phyloP scores from a whole-genome alignment of 148 eudicot species.

The Agrostemma githago region DNA sequence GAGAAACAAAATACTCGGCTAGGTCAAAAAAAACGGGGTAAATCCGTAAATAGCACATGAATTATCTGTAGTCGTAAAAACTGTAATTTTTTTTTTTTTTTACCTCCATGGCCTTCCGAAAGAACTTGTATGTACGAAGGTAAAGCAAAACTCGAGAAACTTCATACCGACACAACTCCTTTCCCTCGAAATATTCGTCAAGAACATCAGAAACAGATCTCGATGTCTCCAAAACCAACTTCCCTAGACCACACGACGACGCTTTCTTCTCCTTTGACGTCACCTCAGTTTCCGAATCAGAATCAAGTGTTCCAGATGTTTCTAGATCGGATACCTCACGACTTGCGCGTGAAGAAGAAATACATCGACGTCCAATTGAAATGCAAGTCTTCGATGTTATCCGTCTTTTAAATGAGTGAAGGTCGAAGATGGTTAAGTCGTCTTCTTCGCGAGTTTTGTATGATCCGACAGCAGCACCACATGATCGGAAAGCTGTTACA shows the following conservation, averaged over 20 bases:
- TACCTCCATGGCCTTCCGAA: conserved; percentile 63
- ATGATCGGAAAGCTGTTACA: conserved; percentile 30
- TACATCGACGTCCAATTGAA: conserved; percentile 22
- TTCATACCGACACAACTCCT: conserved; percentile 32
- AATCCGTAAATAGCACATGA: conserved; percentile 1
- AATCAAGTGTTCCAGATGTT: conserved; percentile 21
- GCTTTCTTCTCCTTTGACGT: conserved; percentile 3
- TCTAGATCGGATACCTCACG: conserved; percentile 67
- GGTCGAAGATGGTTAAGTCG: conserved; percentile 23
- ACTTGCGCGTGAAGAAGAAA: conserved; percentile 54
- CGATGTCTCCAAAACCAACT: conserved; percentile 35
- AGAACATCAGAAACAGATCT: conserved; percentile 35
- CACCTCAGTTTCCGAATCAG: conserved; percentile 42
- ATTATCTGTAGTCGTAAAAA: neutral
- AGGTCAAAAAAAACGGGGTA: neutral
- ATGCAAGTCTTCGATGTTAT: conserved; percentile 24
- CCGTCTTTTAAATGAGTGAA: conserved; percentile 14
- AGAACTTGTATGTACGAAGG: conserved; percentile 47
- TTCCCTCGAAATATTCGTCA: conserved; percentile 58
- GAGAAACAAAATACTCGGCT: conserved; percentile 14
- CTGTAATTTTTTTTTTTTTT: too few relatives aligned
- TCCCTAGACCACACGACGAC: conserved; percentile 25
- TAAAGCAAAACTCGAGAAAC: conserved; percentile 21
- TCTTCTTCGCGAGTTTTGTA: conserved; percentile 23
- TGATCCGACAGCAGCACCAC: conserved; percentile 35